These are phyloP conservation scores for Galerina sulciceps DNA, from an alignment of 768 basidiomycete genomes.

Conservation along the genomic window DNA sequence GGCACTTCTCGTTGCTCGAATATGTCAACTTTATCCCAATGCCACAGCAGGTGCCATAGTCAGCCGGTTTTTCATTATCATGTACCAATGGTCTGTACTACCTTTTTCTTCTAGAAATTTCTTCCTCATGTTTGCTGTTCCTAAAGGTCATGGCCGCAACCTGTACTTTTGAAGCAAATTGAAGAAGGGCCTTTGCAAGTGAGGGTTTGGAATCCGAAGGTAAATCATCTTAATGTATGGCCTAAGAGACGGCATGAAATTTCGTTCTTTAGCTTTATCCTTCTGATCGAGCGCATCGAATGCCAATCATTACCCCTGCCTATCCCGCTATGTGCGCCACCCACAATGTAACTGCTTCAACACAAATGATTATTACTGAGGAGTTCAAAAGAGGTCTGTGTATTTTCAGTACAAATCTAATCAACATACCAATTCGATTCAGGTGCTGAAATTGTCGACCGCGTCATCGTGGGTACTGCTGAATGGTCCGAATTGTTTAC, in stretches of 20 bases:
- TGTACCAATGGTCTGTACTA: conserved; percentile 86
- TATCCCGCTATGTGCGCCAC: conserved; percentile 99
- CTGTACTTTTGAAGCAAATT: conserved; percentile 95
- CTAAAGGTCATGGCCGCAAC: conserved; percentile 96
- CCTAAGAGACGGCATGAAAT: neutral
- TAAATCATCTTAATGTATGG: conserved; percentile 28
- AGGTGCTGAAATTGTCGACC: conserved; percentile 95
- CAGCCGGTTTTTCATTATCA: conserved; percentile 97
- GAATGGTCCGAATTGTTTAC: conserved; percentile 93
- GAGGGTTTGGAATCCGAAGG: conserved; percentile 98
- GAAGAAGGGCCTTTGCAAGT: conserved; percentile 94
- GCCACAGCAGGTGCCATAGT: conserved; percentile 94
- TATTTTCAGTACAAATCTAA: conserved; percentile 1
- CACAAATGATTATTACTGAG: conserved; percentile 93
- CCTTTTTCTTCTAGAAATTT: neutral
- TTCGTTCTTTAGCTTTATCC: conserved; percentile 74
- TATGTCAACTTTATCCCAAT: conserved; percentile 98
- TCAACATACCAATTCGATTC: conserved; percentile 12
- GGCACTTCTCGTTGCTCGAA: conserved; percentile 98
- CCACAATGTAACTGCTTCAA: conserved; percentile 95
- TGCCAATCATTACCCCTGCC: conserved; percentile 99
- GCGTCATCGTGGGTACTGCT: conserved; percentile 82
- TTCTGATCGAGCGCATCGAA: conserved; percentile 90
- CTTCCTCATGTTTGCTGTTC: conserved; percentile 1
- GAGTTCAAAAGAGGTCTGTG: conserved; percentile 88